Evolutionary conservation across 495 filamentous ascomycete genomes (phyloP), one percentile per base, ranked within the genome.

Genomic region (Trichoderma gamsii): DNA sequence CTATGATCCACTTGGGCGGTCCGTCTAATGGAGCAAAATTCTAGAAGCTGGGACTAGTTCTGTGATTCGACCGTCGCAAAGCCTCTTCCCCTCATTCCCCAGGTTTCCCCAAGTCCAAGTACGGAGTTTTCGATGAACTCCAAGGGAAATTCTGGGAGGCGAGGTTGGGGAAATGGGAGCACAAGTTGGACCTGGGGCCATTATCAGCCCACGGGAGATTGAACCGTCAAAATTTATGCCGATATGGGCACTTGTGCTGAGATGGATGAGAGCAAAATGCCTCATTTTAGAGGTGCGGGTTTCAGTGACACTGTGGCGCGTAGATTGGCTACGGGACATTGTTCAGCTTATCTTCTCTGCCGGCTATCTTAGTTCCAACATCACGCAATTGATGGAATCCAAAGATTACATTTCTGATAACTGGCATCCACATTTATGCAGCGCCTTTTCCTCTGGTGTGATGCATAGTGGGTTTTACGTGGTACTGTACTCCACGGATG

Each of bases 71-170:
- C 27, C 27, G 56, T 21, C 56, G 6, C 56, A 23, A 61, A 29
- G 13, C 16, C 27, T 21, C 56, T 21, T 9, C 35, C n/a, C 49
- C 16, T 52, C 44, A 59, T 61, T 25, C 56, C 56, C 56, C 56
- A 61, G 56, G 25, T 61, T 61, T 61, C 56, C 56, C 56, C 56
- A 61, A 61, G 56, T 32, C 56, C 25, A 21, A 21, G 44, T 16
- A 49, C 44, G 44, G 44, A 49, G 44, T 18, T 3, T 5, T 49
- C 44, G 44, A 49, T 25, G 18, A 52, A 52, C 49, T 52, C 21
- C 21, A 52, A 52, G 9, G 35, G 8, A 38, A 18, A 52, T 5
- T 52, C 49, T 52, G 49, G 49, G 49, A 11, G 18, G 21, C 18
- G 21, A 52, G 43, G 18, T 46, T 15, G 43, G 43, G 43, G 43